These are phyloP conservation scores for Candida tammaniensis DNA, from an alignment of 805 yeast species.

Conservation along the genomic window DNA sequence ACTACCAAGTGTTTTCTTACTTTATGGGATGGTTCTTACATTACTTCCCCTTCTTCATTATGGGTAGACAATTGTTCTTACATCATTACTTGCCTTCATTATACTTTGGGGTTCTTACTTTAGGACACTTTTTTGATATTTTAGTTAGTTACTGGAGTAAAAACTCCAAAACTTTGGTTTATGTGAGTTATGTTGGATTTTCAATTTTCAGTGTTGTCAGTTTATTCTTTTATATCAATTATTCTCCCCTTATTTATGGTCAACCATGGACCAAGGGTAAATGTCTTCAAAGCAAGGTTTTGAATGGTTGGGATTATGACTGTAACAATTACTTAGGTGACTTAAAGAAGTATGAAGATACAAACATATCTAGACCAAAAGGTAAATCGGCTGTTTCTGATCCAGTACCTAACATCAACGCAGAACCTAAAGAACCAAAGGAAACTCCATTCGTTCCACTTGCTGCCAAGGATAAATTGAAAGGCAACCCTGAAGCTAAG, in stretches of 20 bases:
- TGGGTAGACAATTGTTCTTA: constrained; percentile 90
- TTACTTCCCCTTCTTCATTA: constrained; percentile 71
- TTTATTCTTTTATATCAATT: constrained; percentile 53
- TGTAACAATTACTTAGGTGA: constrained; percentile 56
- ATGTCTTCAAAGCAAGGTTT: constrained; percentile 61
- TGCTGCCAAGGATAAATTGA: constrained; percentile 7
- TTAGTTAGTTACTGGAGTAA: constrained; percentile 39
- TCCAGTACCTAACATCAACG: constrained; percentile 12
- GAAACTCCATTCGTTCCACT: constrained; percentile 19
- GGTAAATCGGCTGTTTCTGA: constrained; percentile 1
- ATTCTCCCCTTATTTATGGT: constrained; percentile 77
- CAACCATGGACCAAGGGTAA: constrained; percentile 69
- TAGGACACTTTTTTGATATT: constrained; percentile 66
- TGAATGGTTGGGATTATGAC: constrained; percentile 83
- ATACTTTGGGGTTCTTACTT: constrained; percentile 77
- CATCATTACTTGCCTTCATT: constrained; percentile 87
- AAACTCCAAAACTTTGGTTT: constrained; percentile 41
- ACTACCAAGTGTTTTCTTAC: constrained; percentile 59
- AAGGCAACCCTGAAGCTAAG: constrained; percentile 4
- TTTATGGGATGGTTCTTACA: constrained; percentile 71
- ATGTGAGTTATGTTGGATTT: constrained; percentile 38
- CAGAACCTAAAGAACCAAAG: constrained; percentile 19
- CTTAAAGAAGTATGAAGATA: constrained; percentile 22
- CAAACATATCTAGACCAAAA: too few species aligned
- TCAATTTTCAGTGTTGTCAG: constrained; percentile 48